phyloP scores from a whole-genome alignment of 2,329 filamentous ascomycete genomes.

The Sclerotinia trifoliorum region DNA sequence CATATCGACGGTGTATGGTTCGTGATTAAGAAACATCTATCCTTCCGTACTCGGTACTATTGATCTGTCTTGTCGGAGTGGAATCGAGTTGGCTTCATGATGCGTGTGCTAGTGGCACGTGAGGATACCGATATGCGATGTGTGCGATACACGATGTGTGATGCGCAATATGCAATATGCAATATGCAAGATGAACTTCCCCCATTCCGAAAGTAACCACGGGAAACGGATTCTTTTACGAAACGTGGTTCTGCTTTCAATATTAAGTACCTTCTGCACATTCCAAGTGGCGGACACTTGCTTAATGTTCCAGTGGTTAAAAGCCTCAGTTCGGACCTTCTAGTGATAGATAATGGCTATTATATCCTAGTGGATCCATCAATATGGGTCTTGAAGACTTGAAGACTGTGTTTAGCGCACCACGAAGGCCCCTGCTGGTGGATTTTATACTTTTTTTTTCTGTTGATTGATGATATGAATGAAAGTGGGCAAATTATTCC shows the following conservation, averaged over 20 bases:
- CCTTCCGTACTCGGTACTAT: not conserved
- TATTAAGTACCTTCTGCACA: slow-evolving; percentile 9
- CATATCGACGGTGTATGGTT: not conserved
- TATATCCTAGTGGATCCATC: slow-evolving; percentile 6
- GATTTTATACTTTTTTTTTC: not conserved
- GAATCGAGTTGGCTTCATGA: not conserved
- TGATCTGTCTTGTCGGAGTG: not conserved
- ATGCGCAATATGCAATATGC: not conserved
- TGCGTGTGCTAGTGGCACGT: not conserved
- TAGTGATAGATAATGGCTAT: no score
- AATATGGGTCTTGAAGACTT: not conserved
- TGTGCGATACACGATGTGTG: not conserved
- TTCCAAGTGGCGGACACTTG: slow-evolving; percentile 8
- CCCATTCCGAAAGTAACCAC: not conserved
- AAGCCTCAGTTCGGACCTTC: not conserved
- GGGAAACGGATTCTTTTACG: not conserved
- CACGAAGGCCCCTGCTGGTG: slow-evolving; percentile 18
- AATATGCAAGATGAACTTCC: not conserved
- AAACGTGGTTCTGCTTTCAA: slow-evolving; percentile 14
- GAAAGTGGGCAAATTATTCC: slow-evolving; percentile 1
- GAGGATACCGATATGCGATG: not conserved
- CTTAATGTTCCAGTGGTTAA: slow-evolving; percentile 14
- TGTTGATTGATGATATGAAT: not conserved
- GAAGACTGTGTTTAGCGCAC: not conserved
- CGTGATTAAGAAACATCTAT: not conserved